phyloP scores from a whole-genome alignment of 768 basidiomycete species.

The Punctularia strigosozonata region DNA sequence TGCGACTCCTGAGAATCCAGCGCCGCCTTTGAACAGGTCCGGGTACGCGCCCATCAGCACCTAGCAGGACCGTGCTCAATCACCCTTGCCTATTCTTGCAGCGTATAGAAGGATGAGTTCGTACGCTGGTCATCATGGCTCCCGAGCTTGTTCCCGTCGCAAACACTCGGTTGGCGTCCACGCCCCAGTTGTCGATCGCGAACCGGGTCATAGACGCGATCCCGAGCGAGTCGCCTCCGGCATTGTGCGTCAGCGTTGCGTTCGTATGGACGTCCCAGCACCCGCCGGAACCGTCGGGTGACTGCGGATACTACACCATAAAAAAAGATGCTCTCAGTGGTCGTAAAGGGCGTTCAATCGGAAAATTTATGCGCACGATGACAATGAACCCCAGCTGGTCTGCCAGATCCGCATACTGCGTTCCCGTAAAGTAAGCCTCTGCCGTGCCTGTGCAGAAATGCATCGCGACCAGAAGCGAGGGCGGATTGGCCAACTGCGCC shows the following conservation, averaged over 20 bases:
- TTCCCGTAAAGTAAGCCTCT: constrained; percentile 36
- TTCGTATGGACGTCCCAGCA: constrained; percentile 44
- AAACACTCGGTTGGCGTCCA: constrained; percentile 34
- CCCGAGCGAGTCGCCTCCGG: constrained; percentile 40
- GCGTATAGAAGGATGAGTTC: neutral
- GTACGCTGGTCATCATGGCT: constrained; percentile 41
- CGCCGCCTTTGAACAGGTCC: constrained; percentile 36
- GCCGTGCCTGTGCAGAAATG: constrained; percentile 41
- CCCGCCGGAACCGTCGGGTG: constrained; percentile 17
- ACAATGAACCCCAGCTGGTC: constrained; percentile 39
- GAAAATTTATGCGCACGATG: constrained; percentile 31
- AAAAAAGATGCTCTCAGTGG: neutral
- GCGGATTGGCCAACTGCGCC: constrained; percentile 14
- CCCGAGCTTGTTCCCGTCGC: constrained; percentile 41
- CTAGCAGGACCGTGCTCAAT: constrained; percentile 7
- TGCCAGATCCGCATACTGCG: constrained; percentile 36
- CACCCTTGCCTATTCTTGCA: neutral
- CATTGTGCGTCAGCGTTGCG: constrained; percentile 41
- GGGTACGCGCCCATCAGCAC: constrained; percentile 43
- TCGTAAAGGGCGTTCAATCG: constrained; percentile 13
- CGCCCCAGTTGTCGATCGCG: constrained; percentile 35
- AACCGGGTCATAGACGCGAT: constrained; percentile 36
- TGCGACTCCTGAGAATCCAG: constrained; percentile 40
- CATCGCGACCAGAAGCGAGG: constrained; percentile 33
- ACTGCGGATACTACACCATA: constrained; percentile 5